Evolutionary conservation across 2,329 filamentous ascomycete species (phyloP).

Genomic region (Aspergillus sp.): DNA sequence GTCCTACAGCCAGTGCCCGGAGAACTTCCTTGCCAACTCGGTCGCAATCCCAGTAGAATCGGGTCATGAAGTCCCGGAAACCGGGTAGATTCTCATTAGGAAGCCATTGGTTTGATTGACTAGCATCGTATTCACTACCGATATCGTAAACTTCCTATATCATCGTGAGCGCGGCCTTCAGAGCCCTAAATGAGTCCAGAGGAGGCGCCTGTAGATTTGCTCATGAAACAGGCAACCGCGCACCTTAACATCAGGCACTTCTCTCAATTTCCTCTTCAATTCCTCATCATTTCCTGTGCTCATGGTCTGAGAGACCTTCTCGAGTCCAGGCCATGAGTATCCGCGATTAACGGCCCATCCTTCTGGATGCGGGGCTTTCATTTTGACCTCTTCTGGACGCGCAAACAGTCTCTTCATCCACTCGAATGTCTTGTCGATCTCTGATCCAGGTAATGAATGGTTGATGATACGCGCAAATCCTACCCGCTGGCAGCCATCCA

Average conservation of each 20-base stretch:
- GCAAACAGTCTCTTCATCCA: constrained; percentile 48
- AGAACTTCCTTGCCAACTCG: constrained; percentile 47
- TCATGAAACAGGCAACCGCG: constrained; percentile 7
- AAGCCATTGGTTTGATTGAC: constrained; percentile 53
- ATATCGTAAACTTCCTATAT: constrained; percentile 54
- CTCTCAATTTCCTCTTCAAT: constrained; percentile 43
- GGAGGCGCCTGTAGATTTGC: neutral
- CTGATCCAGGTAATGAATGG: constrained; percentile 43
- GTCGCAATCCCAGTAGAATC: constrained; percentile 53
- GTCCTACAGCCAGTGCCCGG: constrained; percentile 48
- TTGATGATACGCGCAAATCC: constrained; percentile 52
- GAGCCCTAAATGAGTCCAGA: neutral
- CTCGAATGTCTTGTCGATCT: constrained; percentile 46
- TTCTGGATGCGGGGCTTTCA: constrained; percentile 51
- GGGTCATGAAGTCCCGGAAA: constrained; percentile 49
- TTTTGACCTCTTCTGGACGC: constrained; percentile 47
- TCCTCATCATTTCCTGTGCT: constrained; percentile 44
- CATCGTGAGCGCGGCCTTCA: neutral
- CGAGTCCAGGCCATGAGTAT: constrained; percentile 57
- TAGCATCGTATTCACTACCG: constrained; percentile 47
- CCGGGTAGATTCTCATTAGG: constrained; percentile 47
- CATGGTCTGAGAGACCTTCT: constrained; percentile 53
- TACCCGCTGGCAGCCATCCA: constrained; percentile 44
- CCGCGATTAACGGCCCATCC: constrained; percentile 54
- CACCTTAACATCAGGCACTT: constrained; percentile 55